Evolutionary conservation across 306 rosid species (phyloP), one percentile per base, ranked within the genome.

Genomic region (Heteromeles arbutifolia): DNA sequence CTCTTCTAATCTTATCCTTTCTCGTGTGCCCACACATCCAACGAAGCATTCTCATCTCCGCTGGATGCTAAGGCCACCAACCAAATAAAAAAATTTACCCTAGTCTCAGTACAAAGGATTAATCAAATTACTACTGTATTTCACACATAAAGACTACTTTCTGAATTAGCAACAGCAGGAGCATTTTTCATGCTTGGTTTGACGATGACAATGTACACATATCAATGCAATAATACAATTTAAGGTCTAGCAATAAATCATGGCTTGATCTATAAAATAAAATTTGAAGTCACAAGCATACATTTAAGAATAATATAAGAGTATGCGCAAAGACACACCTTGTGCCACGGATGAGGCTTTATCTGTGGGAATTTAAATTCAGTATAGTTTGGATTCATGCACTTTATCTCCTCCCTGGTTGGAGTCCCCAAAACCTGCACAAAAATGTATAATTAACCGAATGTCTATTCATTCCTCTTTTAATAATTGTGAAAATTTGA

Each of bases 321-420:
- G 59, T 39, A 73, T 34, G 19, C 15, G 54, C 29, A 58, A 72
- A 39, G 62, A 59, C 72, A 69, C 59, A 90, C 98, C 96, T 95
- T 95, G 82, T 95, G 98, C 98, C 98, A 95, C 11, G 98, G 98
- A 83, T 95, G 98, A 79, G 98, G 98, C 86, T 95, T 92, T 81
- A 95, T 95, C 92, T 95, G 98, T 4, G 98, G 98, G 86, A 95
- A 95, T 81, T 95, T 95, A 75, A 91, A 95, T 73, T 95, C 98
- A 2, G 97, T 95, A 78, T 95, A 95, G 79, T 95, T 95, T 77
- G 98, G 98, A 83, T 95, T 95, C 98, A 95, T 95, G 88, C 98
- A 95, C 85, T 95, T 95, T 83, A 95, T 95, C 96, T 95, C 98
- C 81, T 95, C 98, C 78, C 98, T 92, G 24, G 97, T 95, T 56